These are phyloP conservation scores for Ceratocystis cubensis DNA, from an alignment of 2,329 filamentous ascomycete genomes.

Conservation along the genomic window DNA sequence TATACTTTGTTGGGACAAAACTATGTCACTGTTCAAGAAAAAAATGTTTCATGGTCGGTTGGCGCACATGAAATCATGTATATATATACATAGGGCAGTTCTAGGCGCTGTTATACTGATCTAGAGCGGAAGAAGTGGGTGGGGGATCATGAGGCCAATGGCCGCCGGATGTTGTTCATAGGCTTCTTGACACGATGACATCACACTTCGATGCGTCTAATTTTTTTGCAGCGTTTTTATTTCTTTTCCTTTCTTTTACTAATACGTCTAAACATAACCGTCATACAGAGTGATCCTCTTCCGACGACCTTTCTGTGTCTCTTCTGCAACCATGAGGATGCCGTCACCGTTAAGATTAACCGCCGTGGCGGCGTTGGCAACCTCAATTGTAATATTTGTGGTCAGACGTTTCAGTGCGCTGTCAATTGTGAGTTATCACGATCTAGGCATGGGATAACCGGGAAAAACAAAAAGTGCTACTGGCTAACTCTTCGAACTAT, in stretches of 20 bases:
- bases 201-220: not conserved
- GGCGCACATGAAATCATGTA: not conserved
- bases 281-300: constrained; percentile 52
- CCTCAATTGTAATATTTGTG: constrained; percentile 83
- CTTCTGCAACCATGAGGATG: constrained; percentile 96
- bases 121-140: not conserved
- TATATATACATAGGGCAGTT: not conserved
- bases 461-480: not conserved
- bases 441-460: not conserved
- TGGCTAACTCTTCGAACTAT: not conserved
- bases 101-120: not conserved
- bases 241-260: not conserved
- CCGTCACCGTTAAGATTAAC: constrained; percentile 80
- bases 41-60: not conserved
- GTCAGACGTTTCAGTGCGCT: constrained; percentile 80
- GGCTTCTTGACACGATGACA: not conserved
- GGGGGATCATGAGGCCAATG: not conserved
- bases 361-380: constrained; percentile 82
- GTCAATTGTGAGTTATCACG: constrained; percentile 64
- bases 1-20: not conserved
- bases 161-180: not conserved
- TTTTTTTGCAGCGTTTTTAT: not conserved
- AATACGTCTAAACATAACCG: constrained; percentile 20
- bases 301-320: constrained; percentile 86
- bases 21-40: not conserved